Evolutionary conservation across 306 rosid genomes (phyloP).

Genomic region (Vachellia pachyceras): DNA sequence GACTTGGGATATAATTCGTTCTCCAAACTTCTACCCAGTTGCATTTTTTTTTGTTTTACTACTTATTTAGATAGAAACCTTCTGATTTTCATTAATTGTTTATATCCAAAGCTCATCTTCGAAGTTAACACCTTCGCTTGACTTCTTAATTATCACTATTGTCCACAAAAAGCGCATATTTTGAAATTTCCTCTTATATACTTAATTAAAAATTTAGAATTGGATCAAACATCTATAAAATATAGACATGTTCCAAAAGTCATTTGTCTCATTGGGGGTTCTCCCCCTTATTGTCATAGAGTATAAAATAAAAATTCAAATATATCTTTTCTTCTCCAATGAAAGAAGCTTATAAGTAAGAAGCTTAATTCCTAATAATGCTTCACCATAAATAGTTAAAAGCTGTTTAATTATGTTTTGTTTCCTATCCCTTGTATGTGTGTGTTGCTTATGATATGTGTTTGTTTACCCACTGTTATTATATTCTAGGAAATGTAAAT

Average conservation of each 20-base stretch:
- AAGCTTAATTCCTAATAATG: background rate
- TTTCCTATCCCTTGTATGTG: background rate
- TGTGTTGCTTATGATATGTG: background rate
- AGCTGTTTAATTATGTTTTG: background rate
- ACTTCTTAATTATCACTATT: background rate
- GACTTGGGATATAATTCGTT: background rate
- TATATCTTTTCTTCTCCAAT: background rate
- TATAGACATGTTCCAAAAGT: too few relatives aligned
- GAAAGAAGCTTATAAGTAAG: background rate
- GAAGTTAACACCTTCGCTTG: background rate
- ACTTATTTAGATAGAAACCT: background rate
- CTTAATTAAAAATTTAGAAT: too few relatives aligned
- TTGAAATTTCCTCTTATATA: background rate
- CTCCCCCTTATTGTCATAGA: too few relatives aligned
- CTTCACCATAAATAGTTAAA: background rate
- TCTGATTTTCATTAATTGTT: background rate
- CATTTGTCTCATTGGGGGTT: too few relatives aligned
- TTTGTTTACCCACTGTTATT: background rate
- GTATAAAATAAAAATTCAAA: too few relatives aligned
- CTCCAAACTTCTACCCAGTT: background rate
- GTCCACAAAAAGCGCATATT: background rate
- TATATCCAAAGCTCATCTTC: background rate
- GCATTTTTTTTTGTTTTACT: background rate
- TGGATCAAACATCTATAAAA: too few relatives aligned
- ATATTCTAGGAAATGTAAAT: background rate